Conservation (phyloP, 371 early-diverging fungal species). For the Scutellospora calospora region DNA sequence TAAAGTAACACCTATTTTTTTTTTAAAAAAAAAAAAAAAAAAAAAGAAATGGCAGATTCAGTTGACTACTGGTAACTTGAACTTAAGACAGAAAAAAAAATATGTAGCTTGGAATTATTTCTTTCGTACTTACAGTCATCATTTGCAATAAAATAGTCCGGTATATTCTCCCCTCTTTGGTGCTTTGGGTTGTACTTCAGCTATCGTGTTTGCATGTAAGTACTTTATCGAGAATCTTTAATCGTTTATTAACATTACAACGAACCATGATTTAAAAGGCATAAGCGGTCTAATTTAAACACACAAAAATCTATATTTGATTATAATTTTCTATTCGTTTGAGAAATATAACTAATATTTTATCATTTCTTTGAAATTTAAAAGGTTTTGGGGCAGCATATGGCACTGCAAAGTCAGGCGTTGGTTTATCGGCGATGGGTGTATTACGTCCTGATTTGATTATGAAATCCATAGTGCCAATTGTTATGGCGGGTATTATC, state of each 20-base stretch:
- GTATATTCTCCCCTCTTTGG: conserved; percentile 98
- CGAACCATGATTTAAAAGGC: too few species aligned
- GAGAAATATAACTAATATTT: not conserved
- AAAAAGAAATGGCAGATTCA: too few species aligned
- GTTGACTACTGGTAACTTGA: too few species aligned
- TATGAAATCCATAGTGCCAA: conserved; percentile 88
- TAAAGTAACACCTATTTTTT: too few species aligned
- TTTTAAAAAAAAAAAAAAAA: too few species aligned
- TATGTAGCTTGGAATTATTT: too few species aligned
- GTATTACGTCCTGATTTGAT: conserved; percentile 89
- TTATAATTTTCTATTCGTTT: not conserved
- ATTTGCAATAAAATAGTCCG: conserved; percentile 82
- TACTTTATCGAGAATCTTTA: conserved; percentile 40
- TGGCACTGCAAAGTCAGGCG: conserved; percentile 92
- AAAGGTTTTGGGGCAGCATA: conserved; percentile 92
- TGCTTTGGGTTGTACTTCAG: conserved; percentile 95
- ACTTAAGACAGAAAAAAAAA: too few species aligned
- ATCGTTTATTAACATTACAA: too few species aligned
- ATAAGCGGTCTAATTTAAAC: too few species aligned
- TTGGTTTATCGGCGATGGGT: conserved; percentile 90
- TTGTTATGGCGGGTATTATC: conserved; percentile 96
- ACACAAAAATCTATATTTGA: not conserved
- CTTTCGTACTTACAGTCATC: too few species aligned
- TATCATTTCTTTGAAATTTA: not conserved
- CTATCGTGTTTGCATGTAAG: conserved; percentile 97